phyloP scores from a whole-genome alignment of 345 rosid species.

The Lenwebbia sp. region DNA sequence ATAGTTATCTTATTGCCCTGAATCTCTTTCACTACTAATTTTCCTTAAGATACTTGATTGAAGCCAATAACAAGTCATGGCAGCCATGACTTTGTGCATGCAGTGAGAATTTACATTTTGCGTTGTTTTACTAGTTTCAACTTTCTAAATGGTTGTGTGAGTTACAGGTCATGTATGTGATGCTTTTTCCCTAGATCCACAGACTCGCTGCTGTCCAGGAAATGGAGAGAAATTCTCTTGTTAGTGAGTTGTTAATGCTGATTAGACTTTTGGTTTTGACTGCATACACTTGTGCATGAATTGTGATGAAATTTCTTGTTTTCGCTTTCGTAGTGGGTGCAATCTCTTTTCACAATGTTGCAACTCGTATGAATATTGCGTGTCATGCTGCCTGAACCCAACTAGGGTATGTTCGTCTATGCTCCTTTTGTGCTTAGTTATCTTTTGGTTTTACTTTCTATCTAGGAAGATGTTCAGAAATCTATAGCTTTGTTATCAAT shows the following conservation, averaged over 20 bases:
- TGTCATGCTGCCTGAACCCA: slow-evolving; percentile 84
- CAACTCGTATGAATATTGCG: slow-evolving; percentile 80
- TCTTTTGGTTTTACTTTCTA: background rate
- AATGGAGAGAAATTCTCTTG: slow-evolving; percentile 87
- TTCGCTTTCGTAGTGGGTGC: slow-evolving; percentile 52
- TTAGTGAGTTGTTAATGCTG: slow-evolving; percentile 53
- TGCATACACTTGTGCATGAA: background rate
- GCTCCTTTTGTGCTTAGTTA: background rate
- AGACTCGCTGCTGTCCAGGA: slow-evolving; percentile 69
- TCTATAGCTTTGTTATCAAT: background rate
- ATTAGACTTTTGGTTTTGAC: background rate
- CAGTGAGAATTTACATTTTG: background rate
- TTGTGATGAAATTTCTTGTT: background rate
- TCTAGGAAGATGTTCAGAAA: slow-evolving; percentile 1
- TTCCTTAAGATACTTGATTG: background rate
- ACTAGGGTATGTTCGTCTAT: slow-evolving; percentile 36
- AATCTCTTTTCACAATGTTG: slow-evolving; percentile 70
- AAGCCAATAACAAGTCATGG: background rate
- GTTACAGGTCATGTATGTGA: slow-evolving; percentile 73
- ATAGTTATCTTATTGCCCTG: background rate
- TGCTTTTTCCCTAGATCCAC: slow-evolving; percentile 67
- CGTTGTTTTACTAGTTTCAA: background rate
- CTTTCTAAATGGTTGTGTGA: background rate
- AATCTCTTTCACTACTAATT: background rate
- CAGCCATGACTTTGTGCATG: background rate